These are phyloP conservation scores for Citeromyces siamensis DNA, from an alignment of 1,139 yeast species.

Conservation along the genomic window DNA sequence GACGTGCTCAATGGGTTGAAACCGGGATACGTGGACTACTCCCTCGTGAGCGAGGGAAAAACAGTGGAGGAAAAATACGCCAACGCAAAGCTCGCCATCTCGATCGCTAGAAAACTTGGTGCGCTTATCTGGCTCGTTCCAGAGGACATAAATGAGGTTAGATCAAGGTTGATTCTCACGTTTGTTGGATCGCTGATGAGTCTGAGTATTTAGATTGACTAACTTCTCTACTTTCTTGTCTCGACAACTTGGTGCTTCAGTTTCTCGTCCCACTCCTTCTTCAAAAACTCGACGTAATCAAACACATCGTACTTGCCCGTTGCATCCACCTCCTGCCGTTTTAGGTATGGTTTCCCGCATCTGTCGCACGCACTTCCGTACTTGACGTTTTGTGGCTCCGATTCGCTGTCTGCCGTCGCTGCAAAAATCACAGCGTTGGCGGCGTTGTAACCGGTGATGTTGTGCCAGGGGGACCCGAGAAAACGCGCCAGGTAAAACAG, in stretches of 20 bases:
- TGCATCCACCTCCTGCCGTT: constrained; percentile 38
- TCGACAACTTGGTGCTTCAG: constrained; percentile 60
- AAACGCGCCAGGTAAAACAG: constrained; percentile 77
- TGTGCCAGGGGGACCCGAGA: constrained; percentile 80
- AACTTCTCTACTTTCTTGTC: constrained; percentile 21
- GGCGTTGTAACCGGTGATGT: constrained; percentile 77
- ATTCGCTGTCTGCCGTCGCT: constrained; percentile 28
- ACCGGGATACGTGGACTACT: constrained; percentile 96
- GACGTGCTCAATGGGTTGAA: constrained; percentile 89
- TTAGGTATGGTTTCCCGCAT: constrained; percentile 53
- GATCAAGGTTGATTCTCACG: constrained; percentile 85
- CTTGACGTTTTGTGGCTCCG: constrained; percentile 41
- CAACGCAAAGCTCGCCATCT: constrained; percentile 92
- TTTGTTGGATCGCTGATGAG: constrained; percentile 94
- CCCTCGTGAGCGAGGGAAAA: constrained; percentile 66
- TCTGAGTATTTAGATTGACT: constrained; percentile 15
- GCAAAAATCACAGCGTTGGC: constrained; percentile 69
- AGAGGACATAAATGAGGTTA: constrained; percentile 96
- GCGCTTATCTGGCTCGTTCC: constrained; percentile 98
- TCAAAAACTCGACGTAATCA: constrained; percentile 42
- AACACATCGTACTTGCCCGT: constrained; percentile 57
- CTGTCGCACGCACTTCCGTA: constrained; percentile 64
- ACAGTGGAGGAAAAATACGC: constrained; percentile 84
- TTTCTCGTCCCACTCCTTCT: constrained; percentile 53
- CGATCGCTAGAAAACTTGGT: constrained; percentile 96